Evolutionary conservation across 768 basidiomycete genomes (phyloP).

Genomic region (Lentinula raphanica): DNA sequence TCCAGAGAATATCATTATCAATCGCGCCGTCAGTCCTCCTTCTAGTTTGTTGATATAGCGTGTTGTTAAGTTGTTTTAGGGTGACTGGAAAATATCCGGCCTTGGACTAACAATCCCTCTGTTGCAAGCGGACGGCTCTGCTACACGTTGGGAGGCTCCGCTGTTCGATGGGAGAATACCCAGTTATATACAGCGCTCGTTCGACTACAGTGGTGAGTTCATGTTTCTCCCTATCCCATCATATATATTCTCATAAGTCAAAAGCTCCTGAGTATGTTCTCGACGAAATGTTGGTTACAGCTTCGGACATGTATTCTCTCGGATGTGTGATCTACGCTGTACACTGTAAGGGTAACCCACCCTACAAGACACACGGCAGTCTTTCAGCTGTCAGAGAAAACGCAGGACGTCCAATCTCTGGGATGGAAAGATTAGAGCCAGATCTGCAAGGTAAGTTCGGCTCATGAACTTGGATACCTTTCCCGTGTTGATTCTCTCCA

Average conservation of each 20-base stretch:
- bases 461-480: background rate
- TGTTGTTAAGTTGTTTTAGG: constrained; percentile 41
- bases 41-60: background rate
- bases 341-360: constrained; percentile 81
- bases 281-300: constrained; percentile 80
- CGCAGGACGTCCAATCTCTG: constrained; percentile 55
- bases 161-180: constrained; percentile 80
- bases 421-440: constrained; percentile 59
- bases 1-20: constrained; percentile 85
- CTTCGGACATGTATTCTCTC: constrained; percentile 91
- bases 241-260: background rate
- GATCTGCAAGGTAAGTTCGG: constrained; percentile 64
- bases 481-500: background rate
- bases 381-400: constrained; percentile 66
- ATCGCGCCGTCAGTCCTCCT: constrained; percentile 62
- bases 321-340: constrained; percentile 90
- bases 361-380: constrained; percentile 81
- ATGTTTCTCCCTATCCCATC: background rate
- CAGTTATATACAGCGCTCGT: constrained; percentile 80
- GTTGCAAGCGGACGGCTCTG: constrained; percentile 56
- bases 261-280: constrained; percentile 91
- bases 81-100: constrained; percentile 97
- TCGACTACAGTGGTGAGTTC: constrained; percentile 85
- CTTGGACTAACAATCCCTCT: constrained; percentile 84
- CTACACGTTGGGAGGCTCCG: constrained; percentile 87